Evolutionary conservation across 768 basidiomycete genomes (phyloP).

Genomic region (Suillus discolor): DNA sequence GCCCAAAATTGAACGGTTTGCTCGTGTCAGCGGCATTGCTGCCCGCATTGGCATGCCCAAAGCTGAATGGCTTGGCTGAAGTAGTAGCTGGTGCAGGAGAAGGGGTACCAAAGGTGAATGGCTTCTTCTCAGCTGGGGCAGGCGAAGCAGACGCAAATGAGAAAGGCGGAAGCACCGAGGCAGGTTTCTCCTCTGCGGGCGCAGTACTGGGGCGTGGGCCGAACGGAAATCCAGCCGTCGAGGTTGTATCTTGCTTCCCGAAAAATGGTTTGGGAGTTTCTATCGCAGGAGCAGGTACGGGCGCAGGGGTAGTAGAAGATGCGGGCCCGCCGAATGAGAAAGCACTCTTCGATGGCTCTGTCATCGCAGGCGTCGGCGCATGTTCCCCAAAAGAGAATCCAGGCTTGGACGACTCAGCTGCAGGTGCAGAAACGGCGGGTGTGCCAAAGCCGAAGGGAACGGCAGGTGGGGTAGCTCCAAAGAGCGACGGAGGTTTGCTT

Average conservation of each 20-base stretch:
- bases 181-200: conserved; percentile 25
- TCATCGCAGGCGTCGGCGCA: conserved; percentile 14
- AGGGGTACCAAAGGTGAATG: conserved; percentile 48
- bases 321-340: conserved; percentile 36
- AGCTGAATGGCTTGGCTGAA: conserved; percentile 42
- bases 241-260: conserved; percentile 27
- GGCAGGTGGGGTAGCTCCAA: conserved; percentile 10
- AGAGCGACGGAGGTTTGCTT: conserved; percentile 5
- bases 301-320: conserved; percentile 10
- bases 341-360: conserved; percentile 33
- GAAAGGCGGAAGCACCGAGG: conserved; percentile 27
- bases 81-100: conserved; percentile 31
- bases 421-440: conserved; percentile 7
- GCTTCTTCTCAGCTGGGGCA: conserved; percentile 37
- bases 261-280: conserved; percentile 49
- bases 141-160: conserved; percentile 35
- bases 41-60: conserved; percentile 42
- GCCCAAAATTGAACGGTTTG: conserved; percentile 60
- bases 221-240: conserved; percentile 45
- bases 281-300: conserved; percentile 18
- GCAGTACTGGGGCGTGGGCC: conserved; percentile 31
- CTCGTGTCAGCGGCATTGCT: conserved; percentile 44
- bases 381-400: conserved; percentile 33
- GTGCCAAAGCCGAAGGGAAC: conserved; percentile 11
- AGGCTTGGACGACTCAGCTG: background rate